Evolutionary conservation across 1,284 basidiomycete genomes (phyloP).

Genomic region (Pyrrhoderma noxium): DNA sequence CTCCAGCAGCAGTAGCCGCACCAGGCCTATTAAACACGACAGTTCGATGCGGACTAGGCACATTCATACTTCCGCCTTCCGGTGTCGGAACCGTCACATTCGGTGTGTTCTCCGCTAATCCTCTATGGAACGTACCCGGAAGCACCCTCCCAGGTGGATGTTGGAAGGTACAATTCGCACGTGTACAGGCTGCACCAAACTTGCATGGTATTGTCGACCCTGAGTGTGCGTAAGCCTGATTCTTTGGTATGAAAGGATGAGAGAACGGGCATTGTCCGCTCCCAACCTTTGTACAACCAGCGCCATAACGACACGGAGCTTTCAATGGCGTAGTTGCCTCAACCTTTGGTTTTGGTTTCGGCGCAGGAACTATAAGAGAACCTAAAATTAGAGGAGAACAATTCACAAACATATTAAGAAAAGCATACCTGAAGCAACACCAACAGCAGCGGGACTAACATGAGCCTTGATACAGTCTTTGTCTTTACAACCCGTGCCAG

Average conservation of each 20-base stretch:
- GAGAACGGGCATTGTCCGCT: constrained; percentile 56
- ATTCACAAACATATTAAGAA: constrained; percentile 10
- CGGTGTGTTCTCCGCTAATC: constrained; percentile 51
- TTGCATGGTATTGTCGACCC: constrained; percentile 41
- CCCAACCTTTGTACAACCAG: constrained; percentile 55
- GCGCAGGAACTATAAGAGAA: constrained; percentile 2
- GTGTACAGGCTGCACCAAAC: constrained; percentile 73
- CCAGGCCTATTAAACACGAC: constrained; percentile 54
- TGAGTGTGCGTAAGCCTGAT: constrained; percentile 24
- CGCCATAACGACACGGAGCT: constrained; percentile 67
- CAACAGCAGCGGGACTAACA: constrained; percentile 75
- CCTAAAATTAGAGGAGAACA: not conserved
- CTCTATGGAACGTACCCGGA: constrained; percentile 69
- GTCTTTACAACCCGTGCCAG: constrained; percentile 81
- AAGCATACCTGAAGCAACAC: constrained; percentile 38
- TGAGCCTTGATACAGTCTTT: constrained; percentile 86
- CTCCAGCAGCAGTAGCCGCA: constrained; percentile 32
- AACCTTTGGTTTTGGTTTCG: constrained; percentile 24
- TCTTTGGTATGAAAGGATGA: constrained; percentile 47
- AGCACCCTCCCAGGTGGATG: constrained; percentile 75
- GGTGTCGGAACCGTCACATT: constrained; percentile 53
- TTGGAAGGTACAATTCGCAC: constrained; percentile 65
- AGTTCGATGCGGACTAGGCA: constrained; percentile 54
- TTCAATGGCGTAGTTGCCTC: constrained; percentile 28
- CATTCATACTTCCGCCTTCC: constrained; percentile 56